A percentile compares a stretch with the other conserved stretches of the same genome.
Evolutionary conservation across 495 filamentous ascomycete species (phyloP).

Genomic region (Geopyxis carbonaria): DNA sequence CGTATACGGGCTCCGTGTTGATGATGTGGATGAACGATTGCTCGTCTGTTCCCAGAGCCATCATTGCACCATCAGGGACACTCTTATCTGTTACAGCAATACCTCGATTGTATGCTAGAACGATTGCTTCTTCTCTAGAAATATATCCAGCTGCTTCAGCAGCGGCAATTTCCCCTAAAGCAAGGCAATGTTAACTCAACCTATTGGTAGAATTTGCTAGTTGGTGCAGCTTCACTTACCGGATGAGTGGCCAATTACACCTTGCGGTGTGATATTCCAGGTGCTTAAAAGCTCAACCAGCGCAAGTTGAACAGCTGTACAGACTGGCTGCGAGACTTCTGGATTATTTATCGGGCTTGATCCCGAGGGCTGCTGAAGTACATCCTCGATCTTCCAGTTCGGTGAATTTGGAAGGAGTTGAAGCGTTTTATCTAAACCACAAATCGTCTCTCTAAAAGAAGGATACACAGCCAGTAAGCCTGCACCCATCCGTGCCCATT

Average conservation of each 20-base stretch:
- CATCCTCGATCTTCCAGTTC: conserved; percentile 29
- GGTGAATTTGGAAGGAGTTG: conserved; percentile 29
- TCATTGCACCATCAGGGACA: background rate
- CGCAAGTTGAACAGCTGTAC: conserved; percentile 38
- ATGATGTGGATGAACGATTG: conserved; percentile 16
- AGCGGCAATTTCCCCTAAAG: conserved; percentile 47
- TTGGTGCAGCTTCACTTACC: too few relatives aligned
- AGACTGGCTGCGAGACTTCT: conserved; percentile 26
- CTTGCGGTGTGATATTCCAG: conserved; percentile 37
- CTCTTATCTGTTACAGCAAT: conserved; percentile 2
- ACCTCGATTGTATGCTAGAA: conserved; percentile 37
- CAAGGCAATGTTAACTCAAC: too few relatives aligned
- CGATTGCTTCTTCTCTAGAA: conserved; percentile 30
- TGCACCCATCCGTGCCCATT: conserved; percentile 45
- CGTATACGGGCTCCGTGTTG: too few relatives aligned
- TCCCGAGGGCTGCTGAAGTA: background rate
- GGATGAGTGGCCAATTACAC: conserved; percentile 47
- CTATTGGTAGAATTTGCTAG: too few relatives aligned
- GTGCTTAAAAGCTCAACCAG: conserved; percentile 37
- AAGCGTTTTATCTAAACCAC: conserved; percentile 31
- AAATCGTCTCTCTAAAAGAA: conserved; percentile 28
- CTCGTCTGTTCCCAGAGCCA: background rate
- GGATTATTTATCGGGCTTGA: too few relatives aligned
- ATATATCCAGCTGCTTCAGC: conserved; percentile 36
- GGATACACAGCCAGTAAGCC: conserved; percentile 28